A percentile compares a stretch with the other conserved stretches of the same genome.
Conservation (phyloP, 495 filamentous ascomycete genomes). For the Chaetomium fimeti region DNA sequence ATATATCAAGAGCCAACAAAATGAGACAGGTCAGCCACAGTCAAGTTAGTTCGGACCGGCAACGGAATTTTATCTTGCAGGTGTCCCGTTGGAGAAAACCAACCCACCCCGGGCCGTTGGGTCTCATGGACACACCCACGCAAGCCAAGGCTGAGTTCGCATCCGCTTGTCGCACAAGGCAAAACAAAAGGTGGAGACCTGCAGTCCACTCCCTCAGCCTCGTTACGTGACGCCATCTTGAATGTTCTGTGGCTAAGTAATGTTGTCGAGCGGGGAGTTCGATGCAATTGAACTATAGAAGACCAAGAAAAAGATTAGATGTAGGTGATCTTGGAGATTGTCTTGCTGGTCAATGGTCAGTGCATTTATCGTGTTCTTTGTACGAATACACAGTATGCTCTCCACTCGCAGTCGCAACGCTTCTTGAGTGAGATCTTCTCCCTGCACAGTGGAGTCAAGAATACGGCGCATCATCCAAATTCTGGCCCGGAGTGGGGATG, state of each 20-base stretch:
- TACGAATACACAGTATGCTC: too few species aligned
- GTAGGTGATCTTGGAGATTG: not conserved
- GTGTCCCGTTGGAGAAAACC: not conserved
- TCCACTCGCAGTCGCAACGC: not conserved
- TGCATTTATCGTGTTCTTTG: not conserved
- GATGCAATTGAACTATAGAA: not conserved
- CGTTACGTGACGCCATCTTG: constrained; percentile 27
- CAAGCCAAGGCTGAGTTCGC: constrained; percentile 17
- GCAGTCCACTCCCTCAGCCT: constrained; percentile 23
- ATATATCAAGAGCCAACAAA: not conserved
- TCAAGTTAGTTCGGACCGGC: not conserved
- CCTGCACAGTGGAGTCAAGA: not conserved
- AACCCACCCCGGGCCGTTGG: not conserved
- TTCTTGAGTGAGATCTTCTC: too few species aligned
- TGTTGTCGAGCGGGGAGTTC: not conserved
- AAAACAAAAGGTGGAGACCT: constrained; percentile 10
- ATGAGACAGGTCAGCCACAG: not conserved
- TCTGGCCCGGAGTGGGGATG: not conserved
- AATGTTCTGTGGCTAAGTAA: not conserved
- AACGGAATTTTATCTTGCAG: not conserved
- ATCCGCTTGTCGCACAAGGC: not conserved
- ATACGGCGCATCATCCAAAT: not conserved
- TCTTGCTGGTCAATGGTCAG: not conserved
- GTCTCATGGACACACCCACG: too few species aligned
- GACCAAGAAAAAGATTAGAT: not conserved